A percentile compares a stretch with the other conserved stretches of the same genome.
Evolutionary conservation across 1,284 basidiomycete species (phyloP).

Genomic region (Microbotryum silenes-acaulis): DNA sequence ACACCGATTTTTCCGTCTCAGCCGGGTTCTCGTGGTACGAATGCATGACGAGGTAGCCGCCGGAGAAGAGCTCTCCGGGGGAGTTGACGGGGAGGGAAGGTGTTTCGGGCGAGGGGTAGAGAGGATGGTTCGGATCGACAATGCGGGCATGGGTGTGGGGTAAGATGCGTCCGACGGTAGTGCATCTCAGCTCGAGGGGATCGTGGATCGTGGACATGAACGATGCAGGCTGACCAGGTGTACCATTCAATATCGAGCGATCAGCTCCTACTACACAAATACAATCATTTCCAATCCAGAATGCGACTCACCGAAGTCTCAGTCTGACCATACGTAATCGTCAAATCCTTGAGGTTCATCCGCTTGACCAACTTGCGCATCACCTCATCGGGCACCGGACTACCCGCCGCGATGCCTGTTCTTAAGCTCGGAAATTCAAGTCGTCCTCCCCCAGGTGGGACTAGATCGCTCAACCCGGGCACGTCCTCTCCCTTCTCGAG

Average conservation of each 20-base stretch:
- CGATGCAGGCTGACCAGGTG: slow-evolving; percentile 13
- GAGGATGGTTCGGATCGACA: slow-evolving; percentile 10
- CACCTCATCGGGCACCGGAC: slow-evolving; percentile 14
- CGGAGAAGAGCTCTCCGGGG: slow-evolving; percentile 18
- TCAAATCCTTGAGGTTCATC: slow-evolving; percentile 22
- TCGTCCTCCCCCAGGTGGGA: neutral
- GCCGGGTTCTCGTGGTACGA: slow-evolving; percentile 19
- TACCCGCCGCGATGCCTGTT: slow-evolving; percentile 22
- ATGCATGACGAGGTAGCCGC: slow-evolving; percentile 16
- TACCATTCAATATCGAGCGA: neutral
- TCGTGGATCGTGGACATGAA: slow-evolving; percentile 5
- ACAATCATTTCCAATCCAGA: neutral
- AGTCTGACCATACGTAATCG: slow-evolving; percentile 19
- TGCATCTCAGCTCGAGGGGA: slow-evolving; percentile 3
- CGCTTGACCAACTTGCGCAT: slow-evolving; percentile 13
- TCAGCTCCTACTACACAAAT: neutral
- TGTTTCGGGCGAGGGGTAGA: slow-evolving; percentile 6
- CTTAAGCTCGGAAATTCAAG: slow-evolving; percentile 1
- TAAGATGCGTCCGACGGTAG: slow-evolving; percentile 20
- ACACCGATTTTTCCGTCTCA: slow-evolving; percentile 12
- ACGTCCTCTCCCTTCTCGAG: slow-evolving; percentile 5
- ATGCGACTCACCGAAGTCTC: neutral
- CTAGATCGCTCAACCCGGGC: slow-evolving; percentile 8
- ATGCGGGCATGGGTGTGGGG: slow-evolving; percentile 19
- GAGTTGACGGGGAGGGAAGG: slow-evolving; percentile 2